Conservation (phyloP, 257 asterid species). For the Solanum infundibuliforme region DNA sequence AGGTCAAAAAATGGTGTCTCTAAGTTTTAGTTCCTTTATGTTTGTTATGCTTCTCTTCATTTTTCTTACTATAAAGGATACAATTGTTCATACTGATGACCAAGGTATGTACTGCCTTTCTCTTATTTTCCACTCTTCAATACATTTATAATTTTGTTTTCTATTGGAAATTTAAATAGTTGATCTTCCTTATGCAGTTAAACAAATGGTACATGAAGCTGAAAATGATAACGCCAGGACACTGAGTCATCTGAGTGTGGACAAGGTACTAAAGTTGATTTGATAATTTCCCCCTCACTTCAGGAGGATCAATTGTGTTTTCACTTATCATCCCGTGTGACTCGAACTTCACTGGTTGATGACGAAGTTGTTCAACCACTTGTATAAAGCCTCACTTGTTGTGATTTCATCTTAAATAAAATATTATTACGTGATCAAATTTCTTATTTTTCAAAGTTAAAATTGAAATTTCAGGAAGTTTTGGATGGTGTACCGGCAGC, state of each 20-base stretch:
- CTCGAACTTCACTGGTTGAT: not conserved
- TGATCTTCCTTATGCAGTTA: not conserved
- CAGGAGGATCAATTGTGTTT: not conserved
- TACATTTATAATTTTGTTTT: not conserved
- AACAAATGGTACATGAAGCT: too few species aligned
- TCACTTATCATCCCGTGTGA: too few species aligned
- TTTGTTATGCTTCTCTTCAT: conserved; percentile 13
- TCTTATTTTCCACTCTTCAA: not conserved
- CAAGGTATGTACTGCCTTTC: conserved; percentile 30
- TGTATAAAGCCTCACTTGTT: too few species aligned
- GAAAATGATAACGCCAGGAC: too few species aligned
- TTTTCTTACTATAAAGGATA: conserved; percentile 4
- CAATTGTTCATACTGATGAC: conserved; percentile 10
- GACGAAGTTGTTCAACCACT: not conserved
- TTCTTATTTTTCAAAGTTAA: not conserved
- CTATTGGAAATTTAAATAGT: not conserved
- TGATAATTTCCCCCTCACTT: not conserved
- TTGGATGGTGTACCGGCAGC: not conserved
- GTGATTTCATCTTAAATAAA: too few species aligned
- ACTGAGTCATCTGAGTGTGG: not conserved
- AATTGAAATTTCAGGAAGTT: conserved; percentile 19
- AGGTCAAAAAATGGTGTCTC: conserved; percentile 6
- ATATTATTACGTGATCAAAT: not conserved
- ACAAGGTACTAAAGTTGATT: not conserved
- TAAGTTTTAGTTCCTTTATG: conserved; percentile 5